Evolutionary conservation across 2,329 filamentous ascomycete species (phyloP).

Genomic region (Leptographium lundbergii): DNA sequence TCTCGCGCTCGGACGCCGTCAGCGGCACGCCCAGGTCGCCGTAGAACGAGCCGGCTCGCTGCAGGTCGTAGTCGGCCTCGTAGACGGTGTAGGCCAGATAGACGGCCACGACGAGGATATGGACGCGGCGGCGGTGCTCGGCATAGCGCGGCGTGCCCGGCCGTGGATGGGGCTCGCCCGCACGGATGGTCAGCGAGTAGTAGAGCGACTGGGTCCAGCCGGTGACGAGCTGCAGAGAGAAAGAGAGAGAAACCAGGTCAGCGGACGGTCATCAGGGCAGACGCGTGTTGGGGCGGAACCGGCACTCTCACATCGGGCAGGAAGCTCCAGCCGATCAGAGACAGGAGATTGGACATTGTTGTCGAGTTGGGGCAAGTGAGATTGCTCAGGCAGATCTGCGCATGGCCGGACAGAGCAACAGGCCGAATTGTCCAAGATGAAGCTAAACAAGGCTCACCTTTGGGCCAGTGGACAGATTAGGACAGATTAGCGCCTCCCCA

Average conservation of each 20-base stretch:
- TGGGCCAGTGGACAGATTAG: too few species aligned
- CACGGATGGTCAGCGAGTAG: conserved; percentile 81
- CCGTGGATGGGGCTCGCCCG: conserved; percentile 67
- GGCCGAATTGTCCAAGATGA: too few species aligned
- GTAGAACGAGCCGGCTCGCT: conserved; percentile 64
- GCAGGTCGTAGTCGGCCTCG: conserved; percentile 76
- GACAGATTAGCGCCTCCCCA: too few species aligned
- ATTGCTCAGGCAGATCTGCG: too few species aligned
- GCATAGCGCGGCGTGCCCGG: conserved; percentile 56
- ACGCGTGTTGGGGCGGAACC: neutral
- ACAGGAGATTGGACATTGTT: conserved; percentile 41
- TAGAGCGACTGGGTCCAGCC: conserved; percentile 67
- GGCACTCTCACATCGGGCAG: conserved; percentile 32
- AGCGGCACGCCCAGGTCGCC: conserved; percentile 58
- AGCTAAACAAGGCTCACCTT: too few species aligned
- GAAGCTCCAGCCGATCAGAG: conserved; percentile 44
- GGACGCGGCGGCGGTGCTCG: conserved; percentile 68
- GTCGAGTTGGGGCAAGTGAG: neutral
- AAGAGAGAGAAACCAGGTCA: conserved; percentile 6
- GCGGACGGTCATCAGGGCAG: neutral
- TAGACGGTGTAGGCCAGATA: conserved; percentile 91
- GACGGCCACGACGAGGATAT: conserved; percentile 65
- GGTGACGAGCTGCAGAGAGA: conserved; percentile 52
- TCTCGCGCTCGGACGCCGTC: conserved; percentile 55
- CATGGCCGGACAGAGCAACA: neutral